phyloP scores from a whole-genome alignment of 192 early-diverging fungal genomes.

The Coemansia sp. region DNA sequence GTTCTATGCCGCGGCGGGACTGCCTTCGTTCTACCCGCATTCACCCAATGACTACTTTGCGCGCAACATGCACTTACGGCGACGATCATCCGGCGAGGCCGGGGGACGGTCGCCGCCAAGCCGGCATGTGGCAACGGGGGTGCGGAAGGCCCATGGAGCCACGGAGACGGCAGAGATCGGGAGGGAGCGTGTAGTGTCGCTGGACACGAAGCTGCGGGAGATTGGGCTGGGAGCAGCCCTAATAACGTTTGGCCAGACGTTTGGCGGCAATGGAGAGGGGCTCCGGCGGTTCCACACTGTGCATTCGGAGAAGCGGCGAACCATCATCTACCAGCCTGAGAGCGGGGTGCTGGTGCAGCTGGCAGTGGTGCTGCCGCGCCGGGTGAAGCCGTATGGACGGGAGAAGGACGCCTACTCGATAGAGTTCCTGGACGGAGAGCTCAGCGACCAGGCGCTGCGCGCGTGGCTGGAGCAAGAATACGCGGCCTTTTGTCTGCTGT shows the following conservation, averaged over 20 bases:
- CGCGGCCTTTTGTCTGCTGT: conserved; percentile 18
- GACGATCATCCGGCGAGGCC: conserved; percentile 26
- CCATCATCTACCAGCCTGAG: conserved; percentile 29
- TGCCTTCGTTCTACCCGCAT: conserved; percentile 35
- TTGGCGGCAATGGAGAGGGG: not conserved
- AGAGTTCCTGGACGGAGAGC: conserved; percentile 32
- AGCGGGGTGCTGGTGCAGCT: conserved; percentile 25
- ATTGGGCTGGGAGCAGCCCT: conserved; percentile 69
- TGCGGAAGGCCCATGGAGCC: no score
- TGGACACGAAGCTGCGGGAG: conserved; percentile 67
- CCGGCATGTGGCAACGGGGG: no score
- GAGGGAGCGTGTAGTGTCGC: conserved; percentile 53
- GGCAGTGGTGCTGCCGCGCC: conserved; percentile 32
- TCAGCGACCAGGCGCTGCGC: conserved; percentile 19
- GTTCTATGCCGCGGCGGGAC: conserved; percentile 59
- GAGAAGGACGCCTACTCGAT: conserved; percentile 40
- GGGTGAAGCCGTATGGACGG: conserved; percentile 17
- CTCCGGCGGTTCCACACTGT: conserved; percentile 20
- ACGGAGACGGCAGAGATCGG: not conserved
- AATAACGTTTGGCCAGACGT: conserved; percentile 55
- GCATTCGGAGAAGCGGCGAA: conserved; percentile 43
- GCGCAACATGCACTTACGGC: conserved; percentile 21
- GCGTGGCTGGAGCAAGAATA: conserved; percentile 35
- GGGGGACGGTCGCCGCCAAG: no score
- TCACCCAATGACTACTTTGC: conserved; percentile 40